A percentile compares a stretch with the other conserved stretches of the same genome.
These are phyloP conservation scores for Starmerella bombi DNA, from an alignment of 805 yeast genomes.

Conservation along the genomic window DNA sequence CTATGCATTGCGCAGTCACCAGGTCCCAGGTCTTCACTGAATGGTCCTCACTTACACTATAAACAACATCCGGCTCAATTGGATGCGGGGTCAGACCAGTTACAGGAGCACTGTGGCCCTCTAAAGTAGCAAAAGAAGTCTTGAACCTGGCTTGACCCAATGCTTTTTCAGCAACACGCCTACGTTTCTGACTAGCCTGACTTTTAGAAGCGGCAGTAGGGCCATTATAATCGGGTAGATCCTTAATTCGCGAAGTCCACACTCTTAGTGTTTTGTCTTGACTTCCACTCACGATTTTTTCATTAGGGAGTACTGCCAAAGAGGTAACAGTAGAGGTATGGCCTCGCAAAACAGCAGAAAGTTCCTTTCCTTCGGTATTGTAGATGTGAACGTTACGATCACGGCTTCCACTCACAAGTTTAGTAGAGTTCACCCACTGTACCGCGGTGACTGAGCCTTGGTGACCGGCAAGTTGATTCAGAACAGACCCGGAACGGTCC, in stretches of 20 bases:
- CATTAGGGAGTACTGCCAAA: constrained; percentile 36
- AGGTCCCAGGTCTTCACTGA: constrained; percentile 94
- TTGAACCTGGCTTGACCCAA: constrained; percentile 57
- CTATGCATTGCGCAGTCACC: constrained; percentile 71
- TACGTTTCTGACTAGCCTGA: constrained; percentile 76
- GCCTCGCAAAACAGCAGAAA: constrained; percentile 76
- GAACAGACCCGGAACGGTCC: constrained; percentile 67
- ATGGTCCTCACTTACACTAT: constrained; percentile 93
- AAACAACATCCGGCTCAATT: constrained; percentile 66
- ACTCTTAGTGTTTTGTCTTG: constrained; percentile 67
- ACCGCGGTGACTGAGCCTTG: constrained; percentile 76
- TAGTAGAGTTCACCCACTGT: constrained; percentile 59
- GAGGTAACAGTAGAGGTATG: constrained; percentile 80
- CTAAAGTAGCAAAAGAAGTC: constrained; percentile 65
- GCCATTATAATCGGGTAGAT: constrained; percentile 49
- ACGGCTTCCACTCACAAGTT: constrained; percentile 73
- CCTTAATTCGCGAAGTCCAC: constrained; percentile 82
- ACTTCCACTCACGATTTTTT: constrained; percentile 62
- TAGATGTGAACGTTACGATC: constrained; percentile 83
- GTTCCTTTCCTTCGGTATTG: constrained; percentile 40
- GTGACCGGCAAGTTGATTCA: constrained; percentile 75
- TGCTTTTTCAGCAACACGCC: constrained; percentile 67
- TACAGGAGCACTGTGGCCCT: constrained; percentile 77
- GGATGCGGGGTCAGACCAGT: constrained; percentile 68
- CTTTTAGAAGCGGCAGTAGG: constrained; percentile 31